Evolutionary conservation across 1,284 basidiomycete genomes (phyloP).

Genomic region (Flammula alnicola): DNA sequence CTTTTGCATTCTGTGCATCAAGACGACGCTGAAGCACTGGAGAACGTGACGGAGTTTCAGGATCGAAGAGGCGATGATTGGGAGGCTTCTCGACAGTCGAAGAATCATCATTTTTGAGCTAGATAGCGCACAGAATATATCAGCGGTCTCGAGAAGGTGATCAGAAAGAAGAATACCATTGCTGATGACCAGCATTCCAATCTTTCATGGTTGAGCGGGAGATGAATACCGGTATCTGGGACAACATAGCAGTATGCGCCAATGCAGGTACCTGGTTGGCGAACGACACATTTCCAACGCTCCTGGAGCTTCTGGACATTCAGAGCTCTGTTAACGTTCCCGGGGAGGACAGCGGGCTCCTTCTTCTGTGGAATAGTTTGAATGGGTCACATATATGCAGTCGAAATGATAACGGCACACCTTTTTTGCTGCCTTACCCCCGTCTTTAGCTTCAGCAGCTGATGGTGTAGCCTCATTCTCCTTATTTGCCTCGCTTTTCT

Average conservation of each 20-base stretch:
- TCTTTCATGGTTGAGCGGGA: slow-evolving; percentile 2
- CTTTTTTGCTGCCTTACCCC: neutral
- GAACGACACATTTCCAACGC: too few species aligned
- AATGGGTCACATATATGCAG: neutral
- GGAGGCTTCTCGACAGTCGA: slow-evolving; percentile 2
- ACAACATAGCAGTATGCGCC: slow-evolving; percentile 10
- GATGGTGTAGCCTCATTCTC: slow-evolving; percentile 1
- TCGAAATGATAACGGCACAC: neutral
- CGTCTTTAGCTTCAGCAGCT: neutral
- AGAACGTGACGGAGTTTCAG: neutral
- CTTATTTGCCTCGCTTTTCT: neutral
- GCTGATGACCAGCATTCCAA: slow-evolving; percentile 11
- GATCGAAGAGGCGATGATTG: slow-evolving; percentile 12
- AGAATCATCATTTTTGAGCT: slow-evolving; percentile 5
- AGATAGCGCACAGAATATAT: neutral
- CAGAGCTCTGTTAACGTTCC: slow-evolving; percentile 1
- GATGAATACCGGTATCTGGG: slow-evolving; percentile 1
- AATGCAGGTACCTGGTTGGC: too few species aligned
- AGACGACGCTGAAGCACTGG: slow-evolving; percentile 11
- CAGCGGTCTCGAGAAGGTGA: neutral
- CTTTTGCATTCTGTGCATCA: slow-evolving; percentile 3
- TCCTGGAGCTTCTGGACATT: slow-evolving; percentile 5
- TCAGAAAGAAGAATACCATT: slow-evolving; percentile 2
- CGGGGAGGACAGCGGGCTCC: slow-evolving; percentile 5
- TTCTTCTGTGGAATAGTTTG: too few species aligned